Evolutionary conservation across 495 filamentous ascomycete species (phyloP), one percentile per base, ranked within the genome.

Genomic region (Tuber melanosporum): DNA sequence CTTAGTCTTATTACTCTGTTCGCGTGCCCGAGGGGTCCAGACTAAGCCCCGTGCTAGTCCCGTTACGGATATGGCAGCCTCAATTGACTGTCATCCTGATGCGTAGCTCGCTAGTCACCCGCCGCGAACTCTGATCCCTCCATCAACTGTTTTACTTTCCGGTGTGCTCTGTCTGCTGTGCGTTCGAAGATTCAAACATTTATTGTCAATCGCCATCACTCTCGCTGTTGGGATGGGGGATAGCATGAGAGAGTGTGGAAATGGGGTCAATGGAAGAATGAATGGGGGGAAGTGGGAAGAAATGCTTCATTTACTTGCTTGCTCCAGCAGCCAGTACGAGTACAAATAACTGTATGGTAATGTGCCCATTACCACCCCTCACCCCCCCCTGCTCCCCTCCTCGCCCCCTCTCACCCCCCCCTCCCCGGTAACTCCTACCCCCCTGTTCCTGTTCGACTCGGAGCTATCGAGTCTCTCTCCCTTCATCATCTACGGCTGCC

Each of bases 1-100:
- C 78, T 80, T 66, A 32, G 57, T 66, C 57, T 80, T 79, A 80
- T 80, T 80, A 80, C 78, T 80, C 78, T 80, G 77, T 80, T 80
- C 78, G 78, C 73, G 78, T 80, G 78, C 78, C 47, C 77, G 62
- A 70, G 71, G 73, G 73, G 45, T 75, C 70, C 75, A 74, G 78
- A 32, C 78, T 80, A 76, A 80, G 78, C 78, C 78, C 78, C 78
- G 62, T 41, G 52, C 78, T 80, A 79, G 77, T 39, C 77, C 78
- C n/a, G 70, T 36, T 79, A 74, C 70, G 70, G 77, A 74, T 70
- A 79, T 79, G 79, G 73, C 71, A 80, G 77, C 78, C 78, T 80
- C 78, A 80, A 73, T 78, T 80, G 78, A 74, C 78, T 79, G 78
- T 79, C 78, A 80, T 73, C 77, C 47, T 77, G 26, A 66, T 66